phyloP scores from a whole-genome alignment of 139 green algal genomes.

The Chlorella sp. region DNA sequence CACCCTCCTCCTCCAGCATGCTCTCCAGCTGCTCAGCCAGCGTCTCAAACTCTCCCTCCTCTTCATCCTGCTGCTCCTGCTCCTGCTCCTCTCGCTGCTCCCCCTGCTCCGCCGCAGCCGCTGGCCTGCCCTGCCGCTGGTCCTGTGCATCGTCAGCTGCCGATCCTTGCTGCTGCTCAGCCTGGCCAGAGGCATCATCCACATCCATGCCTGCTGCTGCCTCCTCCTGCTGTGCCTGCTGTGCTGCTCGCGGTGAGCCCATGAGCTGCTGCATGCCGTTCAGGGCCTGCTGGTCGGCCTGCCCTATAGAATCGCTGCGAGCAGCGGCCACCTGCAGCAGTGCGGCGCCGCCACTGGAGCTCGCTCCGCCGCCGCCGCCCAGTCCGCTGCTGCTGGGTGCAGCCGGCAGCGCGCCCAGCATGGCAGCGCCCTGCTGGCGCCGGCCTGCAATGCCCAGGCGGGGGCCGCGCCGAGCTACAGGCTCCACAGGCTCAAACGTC shows the following conservation, averaged over 20 bases:
- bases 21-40: constrained; percentile 22
- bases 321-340: not conserved
- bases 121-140: not conserved
- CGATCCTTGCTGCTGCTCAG: not conserved
- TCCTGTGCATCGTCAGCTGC: not conserved
- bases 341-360: too few relatives aligned
- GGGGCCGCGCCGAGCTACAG: not conserved
- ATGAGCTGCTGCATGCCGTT: too few relatives aligned
- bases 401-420: not conserved
- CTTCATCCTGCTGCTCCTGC: not conserved
- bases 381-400: constrained; percentile 3
- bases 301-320: not conserved
- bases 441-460: not conserved
- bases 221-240: not conserved
- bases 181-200: not conserved
- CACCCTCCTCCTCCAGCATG: not conserved
- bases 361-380: too few relatives aligned
- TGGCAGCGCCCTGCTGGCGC: not conserved
- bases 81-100: not conserved
- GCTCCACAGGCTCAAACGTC: not conserved
- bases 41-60: not conserved
- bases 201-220: not conserved
- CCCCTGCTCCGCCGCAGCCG: not conserved
- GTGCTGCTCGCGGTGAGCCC: not conserved
- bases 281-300: not conserved